phyloP scores from a whole-genome alignment of 2,329 filamentous ascomycete species.

The Ilyonectria robusta region DNA sequence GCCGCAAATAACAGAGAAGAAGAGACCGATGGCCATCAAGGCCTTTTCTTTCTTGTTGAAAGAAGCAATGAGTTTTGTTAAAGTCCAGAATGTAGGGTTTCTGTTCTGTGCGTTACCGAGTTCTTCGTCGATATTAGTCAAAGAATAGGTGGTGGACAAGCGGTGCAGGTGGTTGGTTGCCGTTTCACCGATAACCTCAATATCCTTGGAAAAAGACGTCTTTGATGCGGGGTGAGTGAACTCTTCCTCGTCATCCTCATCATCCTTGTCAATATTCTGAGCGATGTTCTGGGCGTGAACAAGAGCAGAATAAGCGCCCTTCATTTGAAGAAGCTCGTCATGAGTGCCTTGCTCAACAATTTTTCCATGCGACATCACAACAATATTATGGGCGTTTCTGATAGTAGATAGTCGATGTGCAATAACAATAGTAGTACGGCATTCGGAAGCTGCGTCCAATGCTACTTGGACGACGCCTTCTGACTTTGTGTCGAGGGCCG shows the following conservation, averaged over 20 bases:
- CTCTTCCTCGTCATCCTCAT: conserved; percentile 1
- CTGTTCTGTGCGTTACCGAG: not conserved
- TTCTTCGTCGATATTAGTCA: not conserved
- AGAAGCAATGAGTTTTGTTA: conserved; percentile 18
- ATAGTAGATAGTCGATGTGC: conserved; percentile 72
- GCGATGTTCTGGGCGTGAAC: conserved; percentile 26
- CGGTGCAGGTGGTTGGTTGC: not conserved
- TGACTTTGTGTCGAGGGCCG: conserved; percentile 28
- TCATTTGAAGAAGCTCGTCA: conserved; percentile 57
- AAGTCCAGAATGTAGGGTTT: conserved; percentile 1
- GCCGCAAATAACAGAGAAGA: conserved; percentile 38
- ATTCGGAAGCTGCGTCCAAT: conserved; percentile 62
- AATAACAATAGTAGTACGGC: conserved; percentile 72
- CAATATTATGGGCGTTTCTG: conserved; percentile 71
- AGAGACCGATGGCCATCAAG: conserved; percentile 8
- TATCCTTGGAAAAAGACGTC: not conserved
- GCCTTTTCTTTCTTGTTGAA: conserved; percentile 23
- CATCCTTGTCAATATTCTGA: not conserved
- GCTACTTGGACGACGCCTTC: conserved; percentile 63
- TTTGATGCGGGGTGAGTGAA: not conserved
- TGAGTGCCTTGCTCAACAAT: conserved; percentile 73
- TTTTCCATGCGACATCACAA: conserved; percentile 68
- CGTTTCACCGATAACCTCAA: not conserved
- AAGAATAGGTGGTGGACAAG: not conserved
- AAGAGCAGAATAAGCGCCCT: conserved; percentile 27